Evolutionary conservation across 2,329 filamentous ascomycete genomes (phyloP), one percentile per base, ranked within the genome.

Genomic region (Tolypocladium cylindrosporum): DNA sequence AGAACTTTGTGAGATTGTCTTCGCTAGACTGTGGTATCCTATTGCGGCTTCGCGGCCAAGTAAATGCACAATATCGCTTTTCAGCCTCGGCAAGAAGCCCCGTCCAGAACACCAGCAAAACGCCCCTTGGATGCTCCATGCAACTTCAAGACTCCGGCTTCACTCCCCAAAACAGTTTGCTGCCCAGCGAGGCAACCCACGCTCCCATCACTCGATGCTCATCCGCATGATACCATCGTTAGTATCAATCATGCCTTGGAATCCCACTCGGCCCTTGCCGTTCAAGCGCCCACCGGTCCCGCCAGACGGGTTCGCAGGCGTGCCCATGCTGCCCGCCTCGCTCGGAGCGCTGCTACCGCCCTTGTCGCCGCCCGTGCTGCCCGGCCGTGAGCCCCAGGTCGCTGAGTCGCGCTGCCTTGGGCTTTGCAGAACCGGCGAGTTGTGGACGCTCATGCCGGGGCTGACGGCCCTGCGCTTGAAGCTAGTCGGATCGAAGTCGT

Each of bases 231-330:
- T 79, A 1, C 91, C 90, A 71, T 97, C 93, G 69, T 91, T 91
- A n/a, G 93, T 93, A 72, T 97, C 93, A 21, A 84, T 88, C 92
- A 97, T 97, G 1, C 92, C 91, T 73, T 97, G 92, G 64, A 95
- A 81, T 10, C 91, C 91, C 16, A 96, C 79, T 40, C 90, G 73
- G 61, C 78, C 87, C 69, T 80, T 82, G 64, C 79, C 75, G 63
- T 78, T 76, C 64, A 77, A 71, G 13, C 81, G 78, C 58, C 79
- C 80, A 9, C 63, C 57, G 2, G 61, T 55, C 14, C 62, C 66
- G 11, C 77, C 74, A 43, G 72, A 60, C 31, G 67, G 67, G 51
- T 66, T 67, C 63, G 34, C 69, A 59, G 55, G 65, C 55, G 61
- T 67, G 2, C 68, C 68, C 31, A 72, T 71, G 58, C 77, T 79